Evolutionary conservation across 169 alveolate genomes (phyloP).

Genomic region (Sarcocystis neurona): DNA sequence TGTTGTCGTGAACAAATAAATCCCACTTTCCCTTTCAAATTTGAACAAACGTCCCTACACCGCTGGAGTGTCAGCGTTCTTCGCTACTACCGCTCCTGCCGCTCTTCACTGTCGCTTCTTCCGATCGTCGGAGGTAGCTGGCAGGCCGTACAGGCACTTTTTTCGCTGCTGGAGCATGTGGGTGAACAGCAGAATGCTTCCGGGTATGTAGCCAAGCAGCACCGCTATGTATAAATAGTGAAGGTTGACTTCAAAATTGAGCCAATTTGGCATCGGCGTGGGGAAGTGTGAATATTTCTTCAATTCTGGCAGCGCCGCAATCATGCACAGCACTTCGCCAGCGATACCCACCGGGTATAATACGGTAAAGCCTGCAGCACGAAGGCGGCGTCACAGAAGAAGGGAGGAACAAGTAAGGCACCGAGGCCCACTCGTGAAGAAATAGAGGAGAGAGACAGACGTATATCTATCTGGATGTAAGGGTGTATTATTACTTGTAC

Average conservation of each 20-base stretch:
- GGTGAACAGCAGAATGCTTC: conserved; percentile 68
- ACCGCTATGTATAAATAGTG: conserved; percentile 62
- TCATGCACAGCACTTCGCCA: conserved; percentile 67
- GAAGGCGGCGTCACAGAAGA: neutral
- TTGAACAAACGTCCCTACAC: neutral
- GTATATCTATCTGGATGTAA: no score
- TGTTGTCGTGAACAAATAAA: neutral
- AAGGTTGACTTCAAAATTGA: conserved; percentile 71
- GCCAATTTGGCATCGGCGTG: conserved; percentile 72
- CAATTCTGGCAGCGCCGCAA: conserved; percentile 50
- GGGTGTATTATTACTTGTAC: no score
- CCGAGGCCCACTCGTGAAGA: neutral
- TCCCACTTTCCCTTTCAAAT: neutral
- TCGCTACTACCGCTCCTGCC: neutral
- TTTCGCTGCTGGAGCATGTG: conserved; percentile 74
- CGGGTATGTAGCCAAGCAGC: conserved; percentile 71
- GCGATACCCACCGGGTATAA: conserved; percentile 74
- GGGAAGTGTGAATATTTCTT: conserved; percentile 68
- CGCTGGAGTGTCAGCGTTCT: neutral
- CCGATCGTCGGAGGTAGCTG: no score
- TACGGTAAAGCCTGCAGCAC: conserved; percentile 65
- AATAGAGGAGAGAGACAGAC: no score
- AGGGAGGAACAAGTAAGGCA: neutral
- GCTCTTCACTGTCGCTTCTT: conserved; percentile 5
- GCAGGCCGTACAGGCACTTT: conserved; percentile 56